Evolutionary conservation across 371 early-diverging fungal genomes (phyloP), one percentile per base, ranked within the genome.

Genomic region (Chytridium lagenaria): DNA sequence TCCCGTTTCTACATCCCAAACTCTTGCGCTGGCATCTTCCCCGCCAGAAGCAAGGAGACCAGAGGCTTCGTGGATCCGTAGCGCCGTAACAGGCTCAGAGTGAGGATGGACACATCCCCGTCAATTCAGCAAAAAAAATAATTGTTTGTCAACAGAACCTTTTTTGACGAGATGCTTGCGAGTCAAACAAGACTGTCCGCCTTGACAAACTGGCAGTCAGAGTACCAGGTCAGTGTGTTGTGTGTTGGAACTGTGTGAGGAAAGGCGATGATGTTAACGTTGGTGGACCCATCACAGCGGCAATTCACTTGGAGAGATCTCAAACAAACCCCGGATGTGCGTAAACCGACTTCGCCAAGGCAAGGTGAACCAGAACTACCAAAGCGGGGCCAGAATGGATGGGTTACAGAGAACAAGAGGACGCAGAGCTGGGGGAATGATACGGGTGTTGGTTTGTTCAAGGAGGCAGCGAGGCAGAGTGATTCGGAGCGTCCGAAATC

Each of bases 191-290:
- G 12, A 19, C 7, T 7, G 12, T 44, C 44, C 12, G 12, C 12
- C 7, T 7, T 44, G 44, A 44, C 44, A 44, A 52, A 26, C 55
- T 70, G 64, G 65, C 70, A 63, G 38, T 23, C 64, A 2, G 70
- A 70, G 33, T 70, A 70, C 33, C 70, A 70, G 70, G 70, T 70
- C n/a, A n/a, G n/a, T n/a, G n/a, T n/a, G n/a, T n/a, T n/a, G n/a
- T n/a, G n/a, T n/a, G n/a, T n/a, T n/a, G n/a, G n/a, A n/a, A n/a
- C n/a, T n/a, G n/a, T n/a, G n/a, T n/a, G n/a, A n/a, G 44, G 44
- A 7, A 44, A 44, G 44, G 19, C 12, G 44, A 7, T 7, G 44
- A 44, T 44, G 44, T 19, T 44, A 19, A 44, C 44, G n/a, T n/a
- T 19, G 44, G 19, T 44, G 19, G 44, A 19, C 44, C 19, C 19